Base-by-base conservation (phyloP, 2,329 filamentous ascomycete species). In the Fusarium devonianum region DNA sequence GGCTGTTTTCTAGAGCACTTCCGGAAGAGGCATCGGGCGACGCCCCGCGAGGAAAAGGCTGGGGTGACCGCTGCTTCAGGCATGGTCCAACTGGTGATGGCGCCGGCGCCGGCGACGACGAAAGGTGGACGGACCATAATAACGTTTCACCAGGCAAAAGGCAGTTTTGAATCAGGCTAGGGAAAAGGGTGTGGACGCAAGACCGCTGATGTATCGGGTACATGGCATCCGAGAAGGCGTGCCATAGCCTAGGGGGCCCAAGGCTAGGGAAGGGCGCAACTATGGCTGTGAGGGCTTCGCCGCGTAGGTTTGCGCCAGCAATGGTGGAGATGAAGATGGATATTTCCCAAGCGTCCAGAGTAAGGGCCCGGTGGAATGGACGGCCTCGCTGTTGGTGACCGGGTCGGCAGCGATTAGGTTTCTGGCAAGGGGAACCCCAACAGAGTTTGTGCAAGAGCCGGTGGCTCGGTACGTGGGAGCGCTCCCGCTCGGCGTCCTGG, bases 361-460 rank as follows among this genome's bases (percentile, higher is more conserved):
- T n/a, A 38, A 41, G 37, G 32, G 48, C 52, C 52, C 48, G 42
- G 39, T 35, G 36, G 40, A 18, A 30, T 44, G 58, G 56, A 45
- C 36, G 38, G 32, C 46, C 39, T 49, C 42, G 53, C n/a, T 56
- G 58, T 38, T 53, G 38, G 21, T 25, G 36, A 29, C 28, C 16
- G 17, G 29, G 13, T 30, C 48, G 26, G 32, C 28, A 60, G 35
- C 38, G 40, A 55, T 59, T 46, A 18, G 44, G 34, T 40, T 63
- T 52, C 18, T 45, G 40, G 38, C 48, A 62, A 62, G 29, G 43
- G 35, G 34, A 21, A 49, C 30, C 21, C 19, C 38, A 48, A 41
- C 39, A 63, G 43, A 64, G 58, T 58, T 64, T 64, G 29, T 40
- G 49, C 19, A 41, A 40, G 42, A 56, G 37, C 61, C 58, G 47